These are phyloP conservation scores for Aristolochia fimbriata DNA, from an alignment of 164 flowering plant species.

Conservation along the genomic window DNA sequence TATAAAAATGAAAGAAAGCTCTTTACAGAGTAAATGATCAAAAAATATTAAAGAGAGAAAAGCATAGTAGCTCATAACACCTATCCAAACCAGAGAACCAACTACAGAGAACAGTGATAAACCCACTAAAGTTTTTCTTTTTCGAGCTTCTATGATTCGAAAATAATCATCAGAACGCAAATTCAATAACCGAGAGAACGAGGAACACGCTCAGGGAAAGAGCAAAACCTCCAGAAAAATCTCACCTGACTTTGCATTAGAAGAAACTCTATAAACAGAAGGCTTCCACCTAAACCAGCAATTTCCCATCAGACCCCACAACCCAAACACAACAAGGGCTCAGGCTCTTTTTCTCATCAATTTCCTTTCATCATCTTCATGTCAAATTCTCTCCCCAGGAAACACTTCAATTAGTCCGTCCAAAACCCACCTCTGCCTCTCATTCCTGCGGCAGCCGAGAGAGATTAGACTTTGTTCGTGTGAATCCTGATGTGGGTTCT, in stretches of 20 bases:
- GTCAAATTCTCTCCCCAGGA: background rate
- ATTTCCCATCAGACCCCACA: conserved; percentile 38
- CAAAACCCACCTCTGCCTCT: background rate
- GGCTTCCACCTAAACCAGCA: conserved; percentile 47
- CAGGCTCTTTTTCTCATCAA: conserved; percentile 4
- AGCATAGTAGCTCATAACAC: background rate
- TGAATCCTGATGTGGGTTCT: background rate
- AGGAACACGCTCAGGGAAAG: background rate
- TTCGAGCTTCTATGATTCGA: too few relatives aligned
- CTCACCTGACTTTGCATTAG: conserved; percentile 65
- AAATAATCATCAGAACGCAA: too few relatives aligned
- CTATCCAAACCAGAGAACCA: background rate
- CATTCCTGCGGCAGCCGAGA: background rate
- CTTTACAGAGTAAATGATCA: background rate
- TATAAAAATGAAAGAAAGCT: background rate
- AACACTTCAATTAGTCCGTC: background rate
- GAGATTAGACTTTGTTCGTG: background rate
- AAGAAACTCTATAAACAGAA: conserved; percentile 43
- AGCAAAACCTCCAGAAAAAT: background rate
- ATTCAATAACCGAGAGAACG: too few relatives aligned
- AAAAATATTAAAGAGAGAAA: background rate
- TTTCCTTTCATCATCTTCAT: conserved; percentile 7
- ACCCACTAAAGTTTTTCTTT: too few relatives aligned
- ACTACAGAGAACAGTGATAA: background rate
- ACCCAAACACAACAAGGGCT: background rate